phyloP scores from a whole-genome alignment of 2,329 filamentous ascomycete genomes.

The Fusarium oligoseptatum region DNA sequence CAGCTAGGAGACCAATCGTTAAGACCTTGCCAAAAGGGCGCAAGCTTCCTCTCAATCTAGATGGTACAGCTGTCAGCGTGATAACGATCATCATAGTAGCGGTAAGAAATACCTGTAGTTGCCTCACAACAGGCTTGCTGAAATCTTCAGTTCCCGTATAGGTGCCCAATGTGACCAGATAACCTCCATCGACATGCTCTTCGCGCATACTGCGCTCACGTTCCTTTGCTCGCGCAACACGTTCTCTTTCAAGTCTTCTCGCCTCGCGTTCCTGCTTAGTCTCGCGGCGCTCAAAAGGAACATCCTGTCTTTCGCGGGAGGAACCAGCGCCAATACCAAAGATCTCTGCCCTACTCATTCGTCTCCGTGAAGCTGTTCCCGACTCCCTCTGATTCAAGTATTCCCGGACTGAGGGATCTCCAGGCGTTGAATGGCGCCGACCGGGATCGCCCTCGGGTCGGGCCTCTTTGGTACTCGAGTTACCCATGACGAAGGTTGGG shows the following conservation, averaged over 20 bases:
- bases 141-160: slow-evolving; percentile 96
- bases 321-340: slow-evolving; percentile 58
- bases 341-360: slow-evolving; percentile 60
- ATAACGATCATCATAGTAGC: not conserved
- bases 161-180: slow-evolving; percentile 91
- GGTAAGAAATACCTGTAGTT: slow-evolving; percentile 79
- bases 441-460: slow-evolving; percentile 47
- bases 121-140: slow-evolving; percentile 87
- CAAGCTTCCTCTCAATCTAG: slow-evolving; percentile 91
- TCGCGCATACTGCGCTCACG: slow-evolving; percentile 91
- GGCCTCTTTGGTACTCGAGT: slow-evolving; percentile 57
- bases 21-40: slow-evolving; percentile 95
- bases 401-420: slow-evolving; percentile 43
- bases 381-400: slow-evolving; percentile 34
- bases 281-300: slow-evolving; percentile 77
- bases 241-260: slow-evolving; percentile 85
- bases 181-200: slow-evolving; percentile 95
- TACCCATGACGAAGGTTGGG: slow-evolving; percentile 52
- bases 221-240: slow-evolving; percentile 80
- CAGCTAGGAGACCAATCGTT: slow-evolving; percentile 90
- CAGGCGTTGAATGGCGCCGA: slow-evolving; percentile 40
- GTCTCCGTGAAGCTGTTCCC: slow-evolving; percentile 42
- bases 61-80: slow-evolving; percentile 32
- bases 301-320: slow-evolving; percentile 56
- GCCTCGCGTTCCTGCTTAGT: slow-evolving; percentile 94